Evolutionary conservation across 2,329 filamentous ascomycete species (phyloP).

Genomic region (Coniochaeta ligniaria): DNA sequence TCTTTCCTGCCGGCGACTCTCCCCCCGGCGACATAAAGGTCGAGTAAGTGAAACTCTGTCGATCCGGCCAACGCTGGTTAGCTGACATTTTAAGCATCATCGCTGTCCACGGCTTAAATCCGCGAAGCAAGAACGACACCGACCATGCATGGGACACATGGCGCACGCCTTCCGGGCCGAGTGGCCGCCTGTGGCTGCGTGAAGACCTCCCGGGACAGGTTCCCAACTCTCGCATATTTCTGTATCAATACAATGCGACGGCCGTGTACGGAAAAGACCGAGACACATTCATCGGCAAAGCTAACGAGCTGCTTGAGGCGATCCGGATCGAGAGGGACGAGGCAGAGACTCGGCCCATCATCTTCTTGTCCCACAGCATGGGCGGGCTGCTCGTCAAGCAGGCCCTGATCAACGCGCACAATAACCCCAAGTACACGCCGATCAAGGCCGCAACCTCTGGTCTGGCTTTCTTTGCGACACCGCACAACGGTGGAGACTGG

Average conservation of each 20-base stretch:
- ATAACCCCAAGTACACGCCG: constrained; percentile 11
- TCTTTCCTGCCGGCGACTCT: neutral
- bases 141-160: constrained; percentile 19
- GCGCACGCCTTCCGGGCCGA: constrained; percentile 11
- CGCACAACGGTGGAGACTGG: constrained; percentile 12
- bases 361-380: constrained; percentile 15
- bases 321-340: constrained; percentile 11
- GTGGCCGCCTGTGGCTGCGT: constrained; percentile 17
- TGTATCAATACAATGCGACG: constrained; percentile 17
- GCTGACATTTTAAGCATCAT: constrained; percentile 10
- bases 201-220: constrained; percentile 15
- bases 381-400: constrained; percentile 19
- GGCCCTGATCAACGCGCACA: constrained; percentile 18
- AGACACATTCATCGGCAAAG: constrained; percentile 14
- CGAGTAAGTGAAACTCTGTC: neutral
- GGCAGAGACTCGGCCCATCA: constrained; percentile 8
- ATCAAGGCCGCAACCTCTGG: constrained; percentile 13
- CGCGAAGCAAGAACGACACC: constrained; percentile 11
- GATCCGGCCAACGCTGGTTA: neutral
- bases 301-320: constrained; percentile 14
- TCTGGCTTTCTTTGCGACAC: constrained; percentile 19
- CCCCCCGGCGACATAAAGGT: neutral
- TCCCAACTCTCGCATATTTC: constrained; percentile 17
- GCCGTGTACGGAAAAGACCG: constrained; percentile 11
- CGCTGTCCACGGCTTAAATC: constrained; percentile 18